phyloP scores from a whole-genome alignment of 805 yeast genomes.

The Cyberlindnera euphorbiiphila region DNA sequence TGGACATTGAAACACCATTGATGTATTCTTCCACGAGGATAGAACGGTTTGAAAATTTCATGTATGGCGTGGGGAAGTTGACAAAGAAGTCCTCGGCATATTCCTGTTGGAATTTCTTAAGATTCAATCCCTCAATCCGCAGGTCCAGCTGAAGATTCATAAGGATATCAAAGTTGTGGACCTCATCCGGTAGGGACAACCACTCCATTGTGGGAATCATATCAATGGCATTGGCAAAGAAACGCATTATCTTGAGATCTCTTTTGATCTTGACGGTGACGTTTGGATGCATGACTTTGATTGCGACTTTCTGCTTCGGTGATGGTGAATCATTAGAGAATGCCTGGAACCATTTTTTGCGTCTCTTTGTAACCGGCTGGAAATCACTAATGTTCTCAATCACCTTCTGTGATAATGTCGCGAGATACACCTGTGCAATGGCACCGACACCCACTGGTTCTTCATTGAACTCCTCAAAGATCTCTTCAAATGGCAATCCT shows the following conservation, averaged over 20 bases:
- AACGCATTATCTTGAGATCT: slow-evolving; percentile 79
- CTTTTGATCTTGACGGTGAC: slow-evolving; percentile 70
- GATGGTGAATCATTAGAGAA: slow-evolving; percentile 22
- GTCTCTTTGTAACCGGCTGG: slow-evolving; percentile 22
- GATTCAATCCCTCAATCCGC: slow-evolving; percentile 82
- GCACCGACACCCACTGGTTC: slow-evolving; percentile 96
- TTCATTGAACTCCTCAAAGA: slow-evolving; percentile 74
- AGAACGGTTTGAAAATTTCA: slow-evolving; percentile 58
- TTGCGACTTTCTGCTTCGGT: slow-evolving; percentile 65
- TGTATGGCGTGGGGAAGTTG: slow-evolving; percentile 76
- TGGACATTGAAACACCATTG: slow-evolving; percentile 78
- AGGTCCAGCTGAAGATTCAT: slow-evolving; percentile 89
- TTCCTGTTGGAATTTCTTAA: slow-evolving; percentile 65
- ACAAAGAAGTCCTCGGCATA: slow-evolving; percentile 57
- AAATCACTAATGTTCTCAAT: slow-evolving; percentile 34
- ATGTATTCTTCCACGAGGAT: slow-evolving; percentile 85
- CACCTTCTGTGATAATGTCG: slow-evolving; percentile 50
- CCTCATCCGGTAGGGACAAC: slow-evolving; percentile 94
- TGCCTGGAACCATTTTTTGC: slow-evolving; percentile 18
- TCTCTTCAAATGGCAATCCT: slow-evolving; percentile 53
- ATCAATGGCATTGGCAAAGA: slow-evolving; percentile 71
- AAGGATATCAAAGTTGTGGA: slow-evolving; percentile 76
- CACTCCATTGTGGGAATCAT: slow-evolving; percentile 93
- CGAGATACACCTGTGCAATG: slow-evolving; percentile 92
- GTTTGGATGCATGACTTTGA: slow-evolving; percentile 88